Conservation (phyloP, 768 basidiomycete genomes). For the Tricholoma matsutake region DNA sequence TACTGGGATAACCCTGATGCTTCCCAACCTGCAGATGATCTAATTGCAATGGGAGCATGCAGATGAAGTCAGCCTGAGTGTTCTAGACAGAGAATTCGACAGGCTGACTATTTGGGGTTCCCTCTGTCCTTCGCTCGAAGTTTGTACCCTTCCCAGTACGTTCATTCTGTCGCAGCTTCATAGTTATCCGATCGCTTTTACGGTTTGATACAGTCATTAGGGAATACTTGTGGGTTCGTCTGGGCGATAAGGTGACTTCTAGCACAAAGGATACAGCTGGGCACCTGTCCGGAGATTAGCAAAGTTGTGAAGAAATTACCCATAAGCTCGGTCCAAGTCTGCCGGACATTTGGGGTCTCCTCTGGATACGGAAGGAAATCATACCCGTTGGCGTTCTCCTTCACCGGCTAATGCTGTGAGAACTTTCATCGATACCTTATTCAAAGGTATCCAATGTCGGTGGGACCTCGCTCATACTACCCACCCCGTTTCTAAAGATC, state of each 20-base stretch:
- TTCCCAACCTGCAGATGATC: not conserved
- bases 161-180: not conserved
- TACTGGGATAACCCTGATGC: not conserved
- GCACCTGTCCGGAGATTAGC: not conserved
- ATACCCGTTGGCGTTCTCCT: not conserved
- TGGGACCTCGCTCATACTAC: not conserved
- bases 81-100: not conserved
- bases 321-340: not conserved
- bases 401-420: not conserved
- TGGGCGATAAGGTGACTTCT: not conserved
- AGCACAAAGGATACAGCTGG: not conserved
- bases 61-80: not conserved
- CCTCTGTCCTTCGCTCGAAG: not conserved
- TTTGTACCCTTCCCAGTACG: not conserved
- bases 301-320: not conserved
- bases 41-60: not conserved
- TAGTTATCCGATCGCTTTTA: not conserved
- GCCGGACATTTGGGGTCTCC: not conserved
- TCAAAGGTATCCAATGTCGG: not conserved
- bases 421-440: not conserved
- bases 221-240: not conserved
- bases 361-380: not conserved
- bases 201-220: not conserved
- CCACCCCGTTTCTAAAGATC: not conserved
- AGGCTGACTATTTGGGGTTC: not conserved